A percentile compares a stretch with the other conserved stretches of the same genome.
Conservation (phyloP, 1,284 basidiomycete genomes). For the Salmacisia buchloeana region DNA sequence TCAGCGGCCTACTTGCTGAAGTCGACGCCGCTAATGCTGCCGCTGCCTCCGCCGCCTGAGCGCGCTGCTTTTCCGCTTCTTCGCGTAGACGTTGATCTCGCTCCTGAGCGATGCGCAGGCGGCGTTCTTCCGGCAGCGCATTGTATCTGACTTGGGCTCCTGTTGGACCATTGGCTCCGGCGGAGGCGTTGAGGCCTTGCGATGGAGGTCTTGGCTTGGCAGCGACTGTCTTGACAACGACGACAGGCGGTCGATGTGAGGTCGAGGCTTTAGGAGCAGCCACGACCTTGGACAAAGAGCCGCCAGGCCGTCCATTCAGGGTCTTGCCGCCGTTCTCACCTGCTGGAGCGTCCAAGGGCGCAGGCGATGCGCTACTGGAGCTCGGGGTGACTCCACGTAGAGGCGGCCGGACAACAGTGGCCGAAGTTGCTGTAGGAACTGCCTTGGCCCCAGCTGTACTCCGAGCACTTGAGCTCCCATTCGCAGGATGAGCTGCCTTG, state of each 20-base stretch:
- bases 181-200: constrained; percentile 23
- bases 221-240: constrained; percentile 3
- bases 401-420: not conserved
- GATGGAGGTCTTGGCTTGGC: no score
- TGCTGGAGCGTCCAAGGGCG: not conserved
- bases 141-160: constrained; percentile 12
- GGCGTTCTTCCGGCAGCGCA: constrained; percentile 28
- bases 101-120: constrained; percentile 30
- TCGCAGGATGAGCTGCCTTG: not conserved
- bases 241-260: not conserved
- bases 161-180: constrained; percentile 21
- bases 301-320: not conserved
- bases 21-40: constrained; percentile 16
- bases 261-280: constrained; percentile 15
- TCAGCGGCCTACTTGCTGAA: constrained; percentile 11
- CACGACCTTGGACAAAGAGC: constrained; percentile 12
- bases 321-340: not conserved
- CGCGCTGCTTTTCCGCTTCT: constrained; percentile 23
- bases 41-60: constrained; percentile 10
- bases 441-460: no score
- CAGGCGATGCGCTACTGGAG: not conserved
- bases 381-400: not conserved
- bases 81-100: constrained; percentile 21
- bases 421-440: not conserved
- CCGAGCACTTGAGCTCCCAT: no score